Percentiles rank a stretch among this genome's conserved stretches.
These are phyloP conservation scores for Stemphylium lycopersici DNA, from an alignment of 2,329 filamentous ascomycete species.

Conservation along the genomic window DNA sequence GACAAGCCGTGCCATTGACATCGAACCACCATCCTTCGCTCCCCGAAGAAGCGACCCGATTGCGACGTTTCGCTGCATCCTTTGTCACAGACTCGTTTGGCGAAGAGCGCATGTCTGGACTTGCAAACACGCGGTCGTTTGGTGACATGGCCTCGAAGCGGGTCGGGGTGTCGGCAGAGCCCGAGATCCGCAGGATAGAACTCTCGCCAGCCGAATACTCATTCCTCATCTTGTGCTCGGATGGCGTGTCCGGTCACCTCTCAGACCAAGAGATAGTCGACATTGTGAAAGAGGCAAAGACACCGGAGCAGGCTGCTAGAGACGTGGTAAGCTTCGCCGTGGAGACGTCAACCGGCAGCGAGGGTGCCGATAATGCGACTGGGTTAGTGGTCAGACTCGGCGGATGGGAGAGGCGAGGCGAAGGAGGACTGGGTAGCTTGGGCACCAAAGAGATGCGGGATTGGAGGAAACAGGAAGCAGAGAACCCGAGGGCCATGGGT, in stretches of 20 bases:
- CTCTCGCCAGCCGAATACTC: constrained; percentile 83
- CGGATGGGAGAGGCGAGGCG: constrained; percentile 71
- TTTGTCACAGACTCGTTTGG: constrained; percentile 97
- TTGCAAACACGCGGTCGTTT: constrained; percentile 93
- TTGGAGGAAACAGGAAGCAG: constrained; percentile 78
- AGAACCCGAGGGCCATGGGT: constrained; percentile 76
- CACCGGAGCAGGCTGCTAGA: constrained; percentile 82
- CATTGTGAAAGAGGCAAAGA: constrained; percentile 89
- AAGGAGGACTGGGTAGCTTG: constrained; percentile 86
- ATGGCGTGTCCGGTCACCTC: constrained; percentile 86
- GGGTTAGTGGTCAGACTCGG: constrained; percentile 67
- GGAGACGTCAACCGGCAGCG: constrained; percentile 68
- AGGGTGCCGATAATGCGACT: constrained; percentile 66
- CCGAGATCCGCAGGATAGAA: constrained; percentile 81
- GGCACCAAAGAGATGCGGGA: constrained; percentile 92
- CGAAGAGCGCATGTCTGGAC: constrained; percentile 90
- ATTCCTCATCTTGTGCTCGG: constrained; percentile 86
- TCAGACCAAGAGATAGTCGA: constrained; percentile 96
- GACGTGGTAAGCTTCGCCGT: constrained; percentile 86
- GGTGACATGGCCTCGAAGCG: constrained; percentile 92
- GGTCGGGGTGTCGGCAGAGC: constrained; percentile 92
- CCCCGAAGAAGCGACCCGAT: constrained; percentile 79
- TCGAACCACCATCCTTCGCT: constrained; percentile 92
- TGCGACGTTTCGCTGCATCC: constrained; percentile 83
- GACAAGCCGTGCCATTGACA: constrained; percentile 79